Base-by-base conservation (phyloP, 345 rosid species). In the Populus euphratica region DNA sequence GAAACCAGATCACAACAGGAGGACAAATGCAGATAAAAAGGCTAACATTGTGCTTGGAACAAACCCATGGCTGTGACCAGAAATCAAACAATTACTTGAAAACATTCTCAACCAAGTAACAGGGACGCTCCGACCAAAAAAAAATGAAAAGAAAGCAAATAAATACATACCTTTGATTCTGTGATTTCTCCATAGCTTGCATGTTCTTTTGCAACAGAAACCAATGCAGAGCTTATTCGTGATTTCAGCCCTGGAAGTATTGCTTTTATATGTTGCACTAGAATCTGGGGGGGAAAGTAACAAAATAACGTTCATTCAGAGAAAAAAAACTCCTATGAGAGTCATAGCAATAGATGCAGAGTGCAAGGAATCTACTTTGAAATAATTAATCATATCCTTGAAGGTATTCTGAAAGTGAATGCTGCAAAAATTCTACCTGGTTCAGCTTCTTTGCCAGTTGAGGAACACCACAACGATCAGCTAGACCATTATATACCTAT, bases 391-490 rank as follows among this genome's bases (percentile, higher is more conserved):
- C 31, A 70, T n/a, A 10, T 29, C 61, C 52, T 38, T 68, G 8
- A 27, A 25, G 54, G 14, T 23, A 63, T 67, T 73, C 27, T 49
- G 23, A 21, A 9, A 14, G 71, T 38, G 73, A 73, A 41, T 41
- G 66, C 47, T 49, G 11, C 70, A 83, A 63, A 70, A 20, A 41
- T 70, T 66, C 59, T 88, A 93, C 99, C 94, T 92, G 97, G 80
- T 95, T 95, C 88, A 95, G 86, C 83, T 92, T 95, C 87, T 93
- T 95, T 49, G 98, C 99, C 84, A 93, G 63, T 79, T 95, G 98
- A 76, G 98, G 93, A 81, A 93, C 87, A 52, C 99, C 99, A 89
- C 96, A 93, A 20, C 94, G 91, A 85, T 93, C 99, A n/a, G 90
- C 89, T n/a, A 95, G 85, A 83, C 89, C 88, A 73, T 84, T 92